Conservation (phyloP, 352 stramenopile species). For the Phytopythium sindhum region DNA sequence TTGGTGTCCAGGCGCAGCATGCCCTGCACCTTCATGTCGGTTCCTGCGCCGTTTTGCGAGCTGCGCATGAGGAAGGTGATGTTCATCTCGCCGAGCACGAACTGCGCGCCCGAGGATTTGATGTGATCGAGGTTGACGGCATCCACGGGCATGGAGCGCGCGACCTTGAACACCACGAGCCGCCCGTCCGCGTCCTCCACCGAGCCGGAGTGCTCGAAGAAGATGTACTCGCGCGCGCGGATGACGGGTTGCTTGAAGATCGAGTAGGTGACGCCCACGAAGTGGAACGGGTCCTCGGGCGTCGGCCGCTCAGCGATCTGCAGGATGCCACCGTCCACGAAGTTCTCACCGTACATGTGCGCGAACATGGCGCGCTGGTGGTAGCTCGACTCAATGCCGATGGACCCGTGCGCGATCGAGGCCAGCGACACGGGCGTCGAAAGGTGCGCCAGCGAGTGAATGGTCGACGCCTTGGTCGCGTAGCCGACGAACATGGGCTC, state of each 20-base stretch:
- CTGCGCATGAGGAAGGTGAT: background rate
- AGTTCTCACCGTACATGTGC: conserved; percentile 44
- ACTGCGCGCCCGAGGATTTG: background rate
- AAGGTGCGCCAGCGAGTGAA: conserved; percentile 30
- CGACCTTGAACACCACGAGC: conserved; percentile 4
- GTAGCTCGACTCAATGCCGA: conserved; percentile 29
- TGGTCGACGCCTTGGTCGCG: conserved; percentile 16
- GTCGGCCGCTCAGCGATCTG: conserved; percentile 9
- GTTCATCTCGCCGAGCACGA: background rate
- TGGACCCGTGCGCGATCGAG: conserved; percentile 30
- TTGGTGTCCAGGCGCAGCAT: background rate
- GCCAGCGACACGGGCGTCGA: conserved; percentile 24
- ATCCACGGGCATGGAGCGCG: conserved; percentile 18
- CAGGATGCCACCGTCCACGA: conserved; percentile 37
- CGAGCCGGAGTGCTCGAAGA: conserved; percentile 1
- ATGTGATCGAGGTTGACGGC: background rate
- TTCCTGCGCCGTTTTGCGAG: background rate
- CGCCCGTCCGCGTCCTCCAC: background rate
- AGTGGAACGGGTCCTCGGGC: background rate
- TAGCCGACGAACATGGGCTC: conserved; percentile 22
- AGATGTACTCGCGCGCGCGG: background rate
- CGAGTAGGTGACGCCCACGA: background rate
- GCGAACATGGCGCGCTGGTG: conserved; percentile 31
- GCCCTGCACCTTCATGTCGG: background rate
- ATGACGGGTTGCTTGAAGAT: background rate